These are phyloP conservation scores for Fomitopsis schrenkii DNA, from an alignment of 1,284 basidiomycete species.

Conservation along the genomic window DNA sequence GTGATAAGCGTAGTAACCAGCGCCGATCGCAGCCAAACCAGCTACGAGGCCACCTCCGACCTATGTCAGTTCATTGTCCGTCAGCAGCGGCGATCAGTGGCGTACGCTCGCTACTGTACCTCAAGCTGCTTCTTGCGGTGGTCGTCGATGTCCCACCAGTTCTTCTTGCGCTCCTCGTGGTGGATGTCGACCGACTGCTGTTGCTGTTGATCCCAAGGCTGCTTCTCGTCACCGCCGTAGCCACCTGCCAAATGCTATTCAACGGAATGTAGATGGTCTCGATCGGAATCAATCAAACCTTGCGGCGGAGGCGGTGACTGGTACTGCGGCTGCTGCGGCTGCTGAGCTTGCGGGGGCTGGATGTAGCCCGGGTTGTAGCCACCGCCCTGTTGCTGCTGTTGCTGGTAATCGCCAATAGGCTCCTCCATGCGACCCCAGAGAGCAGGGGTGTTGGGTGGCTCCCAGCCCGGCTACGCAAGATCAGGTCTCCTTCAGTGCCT, in stretches of 20 bases:
- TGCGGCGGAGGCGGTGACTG: slow-evolving; percentile 15
- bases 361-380: slow-evolving; percentile 14
- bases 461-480: slow-evolving; percentile 52
- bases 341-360: slow-evolving; percentile 12
- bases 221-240: slow-evolving; percentile 12
- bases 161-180: slow-evolving; percentile 48
- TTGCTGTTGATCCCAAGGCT: slow-evolving; percentile 25
- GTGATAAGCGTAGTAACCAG: slow-evolving; percentile 49
- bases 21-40: slow-evolving; percentile 48
- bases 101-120: slow-evolving; percentile 32
- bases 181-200: slow-evolving; percentile 35
- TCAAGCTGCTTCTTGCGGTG: slow-evolving; percentile 55
- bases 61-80: slow-evolving; percentile 30
- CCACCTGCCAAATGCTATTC: neutral
- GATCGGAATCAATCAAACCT: neutral
- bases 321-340: slow-evolving; percentile 26
- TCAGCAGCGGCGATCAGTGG: neutral
- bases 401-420: slow-evolving; percentile 16
- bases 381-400: slow-evolving; percentile 6
- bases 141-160: slow-evolving; percentile 54
- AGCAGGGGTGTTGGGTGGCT: slow-evolving; percentile 55
- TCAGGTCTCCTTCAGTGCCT: neutral
- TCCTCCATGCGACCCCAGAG: slow-evolving; percentile 58
- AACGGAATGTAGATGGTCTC: neutral
- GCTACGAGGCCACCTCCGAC: slow-evolving; percentile 60